Base-by-base conservation (phyloP, 129 eudicot genomes). In the Flaveria ramosissima region DNA sequence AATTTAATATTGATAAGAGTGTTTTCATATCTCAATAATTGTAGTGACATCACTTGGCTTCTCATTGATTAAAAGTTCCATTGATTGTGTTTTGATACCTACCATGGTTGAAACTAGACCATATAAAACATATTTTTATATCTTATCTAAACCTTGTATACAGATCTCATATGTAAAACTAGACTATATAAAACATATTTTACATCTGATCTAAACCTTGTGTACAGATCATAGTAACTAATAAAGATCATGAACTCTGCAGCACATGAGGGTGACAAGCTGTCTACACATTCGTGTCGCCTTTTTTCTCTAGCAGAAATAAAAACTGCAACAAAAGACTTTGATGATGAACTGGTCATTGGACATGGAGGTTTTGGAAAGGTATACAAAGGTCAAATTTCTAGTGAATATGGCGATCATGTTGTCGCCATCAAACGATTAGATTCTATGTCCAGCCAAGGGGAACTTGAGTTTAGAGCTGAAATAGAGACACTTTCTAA, bases 351-450 rank as follows among this genome's bases (percentile, higher is more conserved):
- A 36, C 47, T 80, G 9, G 47, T 80, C 59, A 59, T 84, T 43
- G 87, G 84, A 11, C 32, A 47, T 8, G 87, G 84, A 12, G 87
- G 87, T 0, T 84, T 80, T 24, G 87, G 87, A 4, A 84, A 84
- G 16, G 87, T 84, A 1, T 84, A 84, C 47, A 84, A 66, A 71
- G 84, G 84, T 3, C 4, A 30, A 1, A 53, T 77, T 39, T 57
- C 64, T 57, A 57, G 64, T 57, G 32, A 57, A 57, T 32, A 20
- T 20, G 64, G 30, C 12, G 32, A 1, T 57, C 30, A 57, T 57
- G 64, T 19, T 20, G 64, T 20, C 11, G 64, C 64, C 64, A 57
- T 57, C 30, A 57, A 57, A 21, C 64, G 76, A 51, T 53, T 72
- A 48, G 76, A 72, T 53, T 52, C 30, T 30, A 50, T 51, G 62